Evolutionary conservation across 1,284 basidiomycete species (phyloP).

Genomic region (Puccinia coronata): DNA sequence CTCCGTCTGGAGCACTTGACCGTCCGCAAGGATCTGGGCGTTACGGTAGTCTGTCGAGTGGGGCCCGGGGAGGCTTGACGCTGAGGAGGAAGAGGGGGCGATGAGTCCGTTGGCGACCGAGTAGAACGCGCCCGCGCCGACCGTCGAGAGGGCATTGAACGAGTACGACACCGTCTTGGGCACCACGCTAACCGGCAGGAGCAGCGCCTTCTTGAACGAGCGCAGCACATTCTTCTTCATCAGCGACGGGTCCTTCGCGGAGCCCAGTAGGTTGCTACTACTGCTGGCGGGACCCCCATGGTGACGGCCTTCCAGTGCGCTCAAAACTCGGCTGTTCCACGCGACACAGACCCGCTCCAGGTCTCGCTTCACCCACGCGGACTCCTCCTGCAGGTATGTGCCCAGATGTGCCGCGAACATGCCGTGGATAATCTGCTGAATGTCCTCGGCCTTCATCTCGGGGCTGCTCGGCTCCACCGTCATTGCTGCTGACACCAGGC

Average conservation of each 20-base stretch:
- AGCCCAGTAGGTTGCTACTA: slow-evolving; percentile 63
- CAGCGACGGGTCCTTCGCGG: slow-evolving; percentile 80
- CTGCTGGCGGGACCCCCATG: not conserved
- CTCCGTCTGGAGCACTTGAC: slow-evolving; percentile 52
- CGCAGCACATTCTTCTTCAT: slow-evolving; percentile 89
- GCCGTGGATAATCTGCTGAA: slow-evolving; percentile 80
- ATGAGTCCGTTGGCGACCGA: slow-evolving; percentile 59
- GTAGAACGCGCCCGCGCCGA: slow-evolving; percentile 74
- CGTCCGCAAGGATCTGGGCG: slow-evolving; percentile 79
- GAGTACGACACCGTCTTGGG: slow-evolving; percentile 75
- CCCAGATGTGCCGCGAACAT: slow-evolving; percentile 97
- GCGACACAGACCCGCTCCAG: slow-evolving; percentile 74
- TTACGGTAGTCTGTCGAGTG: slow-evolving; percentile 63
- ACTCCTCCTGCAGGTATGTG: slow-evolving; percentile 92
- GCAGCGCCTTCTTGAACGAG: slow-evolving; percentile 82
- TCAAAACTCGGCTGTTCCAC: slow-evolving; percentile 69
- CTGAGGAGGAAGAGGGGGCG: slow-evolving; percentile 5
- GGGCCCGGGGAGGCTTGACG: slow-evolving; percentile 1
- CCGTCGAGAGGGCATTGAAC: slow-evolving; percentile 68
- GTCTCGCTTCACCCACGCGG: slow-evolving; percentile 73
- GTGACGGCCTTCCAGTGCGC: not conserved
- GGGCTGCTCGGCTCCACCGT: slow-evolving; percentile 56
- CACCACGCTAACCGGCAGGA: slow-evolving; percentile 93
- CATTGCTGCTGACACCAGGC: slow-evolving; percentile 76
- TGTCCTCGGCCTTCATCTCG: slow-evolving; percentile 60